Conservation (phyloP, 2,329 filamentous ascomycete species). For the Parastagonospora nodorum region DNA sequence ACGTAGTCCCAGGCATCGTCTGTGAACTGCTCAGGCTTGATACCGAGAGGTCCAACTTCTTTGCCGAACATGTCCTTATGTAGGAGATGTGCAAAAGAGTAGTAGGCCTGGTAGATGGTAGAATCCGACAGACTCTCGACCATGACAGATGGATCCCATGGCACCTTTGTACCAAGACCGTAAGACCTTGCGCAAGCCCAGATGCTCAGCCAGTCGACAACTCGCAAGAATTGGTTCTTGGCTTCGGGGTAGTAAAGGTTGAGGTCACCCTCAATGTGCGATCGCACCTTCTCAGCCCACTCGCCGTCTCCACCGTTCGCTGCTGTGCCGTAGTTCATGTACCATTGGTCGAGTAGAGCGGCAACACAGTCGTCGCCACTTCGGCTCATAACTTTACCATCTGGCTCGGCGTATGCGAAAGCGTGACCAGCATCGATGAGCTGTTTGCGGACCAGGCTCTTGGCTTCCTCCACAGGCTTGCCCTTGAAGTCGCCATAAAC, state of each 20-base stretch:
- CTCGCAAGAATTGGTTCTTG: conserved; percentile 72
- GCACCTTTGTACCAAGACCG: conserved; percentile 89
- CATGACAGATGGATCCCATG: conserved; percentile 89
- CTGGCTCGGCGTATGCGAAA: conserved; percentile 92
- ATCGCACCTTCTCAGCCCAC: conserved; percentile 72
- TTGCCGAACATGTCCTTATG: conserved; percentile 88
- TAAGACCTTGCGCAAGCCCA: conserved; percentile 95
- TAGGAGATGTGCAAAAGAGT: conserved; percentile 65
- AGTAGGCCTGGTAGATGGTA: conserved; percentile 85
- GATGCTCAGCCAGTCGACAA: conserved; percentile 79
- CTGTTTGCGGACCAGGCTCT: conserved; percentile 79
- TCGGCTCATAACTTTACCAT: conserved; percentile 83
- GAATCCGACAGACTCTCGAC: conserved; percentile 92
- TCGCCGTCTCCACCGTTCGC: conserved; percentile 69
- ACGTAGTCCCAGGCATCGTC: conserved; percentile 97
- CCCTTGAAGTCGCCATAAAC: conserved; percentile 86
- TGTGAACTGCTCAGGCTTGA: conserved; percentile 84
- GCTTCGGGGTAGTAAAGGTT: conserved; percentile 74
- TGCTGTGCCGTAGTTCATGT: conserved; percentile 82
- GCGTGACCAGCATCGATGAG: conserved; percentile 78
- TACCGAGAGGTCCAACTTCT: conserved; percentile 44
- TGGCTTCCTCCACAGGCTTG: conserved; percentile 82
- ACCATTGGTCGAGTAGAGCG: conserved; percentile 95
- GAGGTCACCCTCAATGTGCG: conserved; percentile 61
- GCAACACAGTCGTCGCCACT: conserved; percentile 94